Evolutionary conservation across 1,139 yeast species (phyloP).

Genomic region (Pichia sp.): DNA sequence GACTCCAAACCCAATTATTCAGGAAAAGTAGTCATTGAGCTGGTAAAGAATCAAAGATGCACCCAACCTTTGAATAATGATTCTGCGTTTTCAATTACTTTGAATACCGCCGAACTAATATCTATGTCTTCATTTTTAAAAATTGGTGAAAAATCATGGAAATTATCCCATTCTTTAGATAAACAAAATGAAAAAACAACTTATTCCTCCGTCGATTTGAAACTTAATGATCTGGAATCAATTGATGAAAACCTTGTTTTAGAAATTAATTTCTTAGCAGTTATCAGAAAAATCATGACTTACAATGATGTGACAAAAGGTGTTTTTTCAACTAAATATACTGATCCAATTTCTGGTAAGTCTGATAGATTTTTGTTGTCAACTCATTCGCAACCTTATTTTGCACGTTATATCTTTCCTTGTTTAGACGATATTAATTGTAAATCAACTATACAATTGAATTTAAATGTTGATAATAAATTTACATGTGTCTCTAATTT

Average conservation of each 20-base stretch:
- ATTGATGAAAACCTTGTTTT: neutral
- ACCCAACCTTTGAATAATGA: neutral
- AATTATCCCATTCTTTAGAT: conserved; percentile 26
- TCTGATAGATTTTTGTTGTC: conserved; percentile 49
- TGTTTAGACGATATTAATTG: conserved; percentile 55
- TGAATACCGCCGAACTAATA: conserved; percentile 41
- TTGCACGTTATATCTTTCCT: conserved; percentile 57
- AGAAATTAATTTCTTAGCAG: conserved; percentile 42
- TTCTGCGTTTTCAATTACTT: conserved; percentile 24
- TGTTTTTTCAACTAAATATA: conserved; percentile 60
- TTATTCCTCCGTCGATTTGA: conserved; percentile 17
- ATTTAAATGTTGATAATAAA: conserved; percentile 38
- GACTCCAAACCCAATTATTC: conserved; percentile 51
- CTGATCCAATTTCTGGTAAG: conserved; percentile 42
- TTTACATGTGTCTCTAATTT: conserved; percentile 50
- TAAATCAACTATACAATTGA: conserved; percentile 46
- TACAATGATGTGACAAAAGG: conserved; percentile 55
- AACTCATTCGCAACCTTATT: conserved; percentile 66
- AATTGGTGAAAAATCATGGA: conserved; percentile 6
- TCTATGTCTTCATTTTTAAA: conserved; percentile 26
- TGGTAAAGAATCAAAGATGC: conserved; percentile 5
- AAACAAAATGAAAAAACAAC: conserved; percentile 35
- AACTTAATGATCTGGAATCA: conserved; percentile 9
- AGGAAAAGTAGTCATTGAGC: conserved; percentile 38
- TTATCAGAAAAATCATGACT: conserved; percentile 48